A percentile compares a stretch with the other conserved stretches of the same genome.
phyloP scores from a whole-genome alignment of 345 rosid genomes.

The Gossypium thurberi region DNA sequence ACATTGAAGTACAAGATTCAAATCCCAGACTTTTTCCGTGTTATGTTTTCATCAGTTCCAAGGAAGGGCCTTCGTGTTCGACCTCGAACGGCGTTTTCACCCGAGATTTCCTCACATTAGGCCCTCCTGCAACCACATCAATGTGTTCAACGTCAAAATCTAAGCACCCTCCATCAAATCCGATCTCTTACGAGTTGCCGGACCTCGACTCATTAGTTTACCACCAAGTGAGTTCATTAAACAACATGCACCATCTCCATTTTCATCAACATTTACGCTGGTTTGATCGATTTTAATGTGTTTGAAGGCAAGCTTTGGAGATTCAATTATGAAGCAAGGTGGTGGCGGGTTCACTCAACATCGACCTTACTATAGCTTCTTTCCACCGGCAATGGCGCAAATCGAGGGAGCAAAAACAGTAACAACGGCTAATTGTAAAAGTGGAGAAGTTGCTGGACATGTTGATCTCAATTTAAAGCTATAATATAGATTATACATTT shows the following conservation, averaged over 20 bases:
- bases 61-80: constrained; percentile 30
- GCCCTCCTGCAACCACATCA: constrained; percentile 28
- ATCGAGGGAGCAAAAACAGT: constrained; percentile 1
- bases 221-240: constrained; percentile 26
- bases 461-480: constrained; percentile 53
- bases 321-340: constrained; percentile 14
- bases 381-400: constrained; percentile 25
- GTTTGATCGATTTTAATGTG: neutral
- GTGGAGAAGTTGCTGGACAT: constrained; percentile 32
- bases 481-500: neutral
- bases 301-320: constrained; percentile 28
- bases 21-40: neutral
- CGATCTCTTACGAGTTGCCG: constrained; percentile 16
- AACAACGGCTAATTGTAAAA: constrained; percentile 7
- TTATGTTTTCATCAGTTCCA: constrained; percentile 1
- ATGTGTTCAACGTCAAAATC: constrained; percentile 18
- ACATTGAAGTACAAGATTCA: neutral
- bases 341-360: constrained; percentile 10
- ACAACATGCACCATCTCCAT: neutral
- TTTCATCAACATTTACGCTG: neutral
- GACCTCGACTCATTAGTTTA: constrained; percentile 27
- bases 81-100: constrained; percentile 15
- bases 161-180: constrained; percentile 20
- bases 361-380: constrained; percentile 36
- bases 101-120: constrained; percentile 44